A percentile compares a stretch with the other conserved stretches of the same genome.
phyloP scores from a whole-genome alignment of 2,329 filamentous ascomycete species.

The Ophiostoma angusticollis region DNA sequence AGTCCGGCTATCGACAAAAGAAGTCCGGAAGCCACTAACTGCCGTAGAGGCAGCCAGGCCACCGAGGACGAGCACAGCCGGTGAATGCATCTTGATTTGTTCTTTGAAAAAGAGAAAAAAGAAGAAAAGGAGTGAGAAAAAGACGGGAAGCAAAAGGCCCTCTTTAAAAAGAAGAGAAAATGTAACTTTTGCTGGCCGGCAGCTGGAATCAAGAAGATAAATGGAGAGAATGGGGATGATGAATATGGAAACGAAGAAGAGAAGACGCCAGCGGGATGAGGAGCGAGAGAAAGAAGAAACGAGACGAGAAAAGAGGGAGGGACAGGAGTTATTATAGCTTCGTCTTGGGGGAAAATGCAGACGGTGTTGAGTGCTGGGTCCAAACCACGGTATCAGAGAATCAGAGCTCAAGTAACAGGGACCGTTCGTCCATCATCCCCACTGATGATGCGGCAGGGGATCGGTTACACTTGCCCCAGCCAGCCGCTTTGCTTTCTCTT shows the following conservation, averaged over 20 bases:
- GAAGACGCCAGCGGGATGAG: constrained; percentile 8
- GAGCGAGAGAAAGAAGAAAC: constrained; percentile 6
- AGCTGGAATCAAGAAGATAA: constrained; percentile 16
- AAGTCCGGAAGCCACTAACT: constrained; percentile 19
- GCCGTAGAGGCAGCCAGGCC: constrained; percentile 21
- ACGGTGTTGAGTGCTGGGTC: too few species aligned
- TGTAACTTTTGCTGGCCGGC: constrained; percentile 18
- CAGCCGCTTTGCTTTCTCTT: too few species aligned
- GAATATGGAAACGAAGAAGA: constrained; percentile 8
- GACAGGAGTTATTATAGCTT: too few species aligned
- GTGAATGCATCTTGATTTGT: constrained; percentile 21
- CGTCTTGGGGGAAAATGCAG: too few species aligned
- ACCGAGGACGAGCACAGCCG: constrained; percentile 19
- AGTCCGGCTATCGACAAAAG: constrained; percentile 9
- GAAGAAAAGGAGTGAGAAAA: background rate
- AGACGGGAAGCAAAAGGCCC: constrained; percentile 6
- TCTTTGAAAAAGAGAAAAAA: background rate
- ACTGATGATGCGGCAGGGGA: too few species aligned
- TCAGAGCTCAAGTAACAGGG: too few species aligned
- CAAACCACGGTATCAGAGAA: too few species aligned
- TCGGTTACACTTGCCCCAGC: too few species aligned
- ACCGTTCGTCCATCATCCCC: too few species aligned
- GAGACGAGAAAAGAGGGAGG: constrained; percentile 3
- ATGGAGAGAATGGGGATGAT: constrained; percentile 14
- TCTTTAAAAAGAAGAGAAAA: constrained; percentile 7